phyloP scores from a whole-genome alignment of 768 basidiomycete genomes.

The Phanerodontia chrysosporium region DNA sequence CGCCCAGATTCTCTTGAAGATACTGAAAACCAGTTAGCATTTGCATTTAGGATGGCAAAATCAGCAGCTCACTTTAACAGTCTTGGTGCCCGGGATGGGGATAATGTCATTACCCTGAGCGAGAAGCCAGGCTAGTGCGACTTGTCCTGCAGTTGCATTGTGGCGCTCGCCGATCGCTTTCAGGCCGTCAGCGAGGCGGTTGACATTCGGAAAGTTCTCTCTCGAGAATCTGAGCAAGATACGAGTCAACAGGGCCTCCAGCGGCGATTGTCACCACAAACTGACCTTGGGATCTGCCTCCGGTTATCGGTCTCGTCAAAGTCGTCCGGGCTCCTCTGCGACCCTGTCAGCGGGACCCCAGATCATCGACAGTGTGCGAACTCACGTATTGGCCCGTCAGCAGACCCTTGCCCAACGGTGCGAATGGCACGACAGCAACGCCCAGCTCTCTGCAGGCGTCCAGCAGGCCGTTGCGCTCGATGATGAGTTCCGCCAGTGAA shows the following conservation, averaged over 20 bases:
- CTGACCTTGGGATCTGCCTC: conserved; percentile 27
- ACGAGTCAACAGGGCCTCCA: no score
- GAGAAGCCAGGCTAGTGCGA: conserved; percentile 29
- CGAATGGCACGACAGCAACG: conserved; percentile 37
- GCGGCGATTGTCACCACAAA: no score
- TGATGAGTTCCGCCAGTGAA: conserved; percentile 32
- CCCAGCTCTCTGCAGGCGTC: conserved; percentile 36
- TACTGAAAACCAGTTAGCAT: conserved; percentile 17
- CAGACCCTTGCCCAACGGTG: conserved; percentile 47
- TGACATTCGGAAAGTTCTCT: conserved; percentile 29
- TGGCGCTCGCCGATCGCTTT: conserved; percentile 20
- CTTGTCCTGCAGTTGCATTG: conserved; percentile 28
- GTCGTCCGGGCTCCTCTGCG: conserved; percentile 35
- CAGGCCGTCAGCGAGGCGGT: conserved; percentile 21
- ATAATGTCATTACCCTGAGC: conserved; percentile 27
- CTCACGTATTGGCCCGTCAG: conserved; percentile 42
- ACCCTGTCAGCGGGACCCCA: neutral
- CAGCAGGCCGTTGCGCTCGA: conserved; percentile 31
- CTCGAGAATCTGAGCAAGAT: conserved; percentile 27
- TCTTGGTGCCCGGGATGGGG: conserved; percentile 23
- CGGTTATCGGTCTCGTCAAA: conserved; percentile 38
- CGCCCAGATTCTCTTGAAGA: conserved; percentile 28
- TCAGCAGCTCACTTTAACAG: conserved; percentile 14
- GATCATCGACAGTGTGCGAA: neutral
- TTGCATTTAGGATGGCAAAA: neutral